These are phyloP conservation scores for Kentomonas sorsogonicus DNA, from an alignment of 208 protist genomes.

Conservation along the genomic window DNA sequence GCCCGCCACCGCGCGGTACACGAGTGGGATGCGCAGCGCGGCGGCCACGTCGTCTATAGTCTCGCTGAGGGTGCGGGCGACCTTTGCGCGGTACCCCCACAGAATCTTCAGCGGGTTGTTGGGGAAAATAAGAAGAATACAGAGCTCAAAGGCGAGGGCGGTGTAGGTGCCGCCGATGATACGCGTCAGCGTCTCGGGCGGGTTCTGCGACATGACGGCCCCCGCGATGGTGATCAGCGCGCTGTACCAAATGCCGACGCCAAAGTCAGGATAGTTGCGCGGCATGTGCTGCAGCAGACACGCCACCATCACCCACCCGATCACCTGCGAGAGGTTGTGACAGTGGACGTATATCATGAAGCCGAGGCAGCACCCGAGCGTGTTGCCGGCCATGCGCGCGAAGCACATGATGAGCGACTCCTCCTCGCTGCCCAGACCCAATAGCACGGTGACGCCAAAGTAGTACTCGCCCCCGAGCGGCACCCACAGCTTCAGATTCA, in stretches of 20 bases:
- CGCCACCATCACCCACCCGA: constrained; percentile 14
- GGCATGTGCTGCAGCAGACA: no score
- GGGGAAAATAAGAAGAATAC: constrained; percentile 53
- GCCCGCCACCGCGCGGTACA: no score
- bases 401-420: constrained; percentile 35
- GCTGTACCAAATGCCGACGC: constrained; percentile 30
- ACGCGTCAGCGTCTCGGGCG: constrained; percentile 27
- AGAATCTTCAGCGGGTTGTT: constrained; percentile 53
- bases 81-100: constrained; percentile 30
- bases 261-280: constrained; percentile 28
- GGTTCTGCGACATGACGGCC: constrained; percentile 19
- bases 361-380: constrained; percentile 26
- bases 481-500: constrained; percentile 38
- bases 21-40: constrained; percentile 14
- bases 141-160: constrained; percentile 37
- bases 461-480: constrained; percentile 27
- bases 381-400: constrained; percentile 30
- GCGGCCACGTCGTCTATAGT: constrained; percentile 27
- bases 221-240: constrained; percentile 25
- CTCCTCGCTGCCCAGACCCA: constrained; percentile 44
- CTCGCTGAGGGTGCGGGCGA: constrained; percentile 25
- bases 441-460: constrained; percentile 53
- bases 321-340: constrained; percentile 19
- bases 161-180: constrained; percentile 33
- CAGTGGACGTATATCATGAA: constrained; percentile 29